phyloP scores from a whole-genome alignment of 768 basidiomycete species.

The Suillus weaverae region DNA sequence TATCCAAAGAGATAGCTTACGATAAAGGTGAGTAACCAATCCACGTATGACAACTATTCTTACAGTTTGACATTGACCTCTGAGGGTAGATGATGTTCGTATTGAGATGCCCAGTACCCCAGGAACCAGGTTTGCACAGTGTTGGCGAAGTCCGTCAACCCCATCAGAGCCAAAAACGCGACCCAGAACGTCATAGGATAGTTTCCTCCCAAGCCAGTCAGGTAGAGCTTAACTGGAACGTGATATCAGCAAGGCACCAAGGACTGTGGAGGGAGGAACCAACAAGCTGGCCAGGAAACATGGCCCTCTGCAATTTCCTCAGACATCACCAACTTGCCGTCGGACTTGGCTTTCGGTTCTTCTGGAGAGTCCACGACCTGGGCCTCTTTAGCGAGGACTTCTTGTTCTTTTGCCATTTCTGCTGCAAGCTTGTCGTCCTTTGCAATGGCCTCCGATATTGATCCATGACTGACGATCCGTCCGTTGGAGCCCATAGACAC shows the following conservation, averaged over 20 bases:
- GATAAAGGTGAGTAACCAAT: neutral
- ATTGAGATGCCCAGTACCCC: conserved; percentile 47
- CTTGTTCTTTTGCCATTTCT: conserved; percentile 17
- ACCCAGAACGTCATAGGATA: conserved; percentile 34
- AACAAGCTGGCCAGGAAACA: conserved; percentile 50
- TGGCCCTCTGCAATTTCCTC: conserved; percentile 66
- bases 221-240: conserved; percentile 33
- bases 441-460: conserved; percentile 47
- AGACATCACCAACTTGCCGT: conserved; percentile 61
- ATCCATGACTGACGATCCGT: conserved; percentile 47
- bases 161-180: conserved; percentile 17
- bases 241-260: conserved; percentile 20
- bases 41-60: conserved; percentile 9
- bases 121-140: conserved; percentile 42
- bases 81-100: conserved; percentile 32
- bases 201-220: conserved; percentile 25
- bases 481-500: conserved; percentile 58
- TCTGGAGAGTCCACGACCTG: conserved; percentile 25
- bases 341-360: conserved; percentile 20
- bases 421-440: conserved; percentile 36
- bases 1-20: conserved; percentile 52
- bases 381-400: conserved; percentile 10
- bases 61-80: conserved; percentile 38
- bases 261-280: conserved; percentile 12
- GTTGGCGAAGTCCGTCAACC: conserved; percentile 22